Conservation (phyloP, 495 filamentous ascomycete species). For the Extremus antarcticus region DNA sequence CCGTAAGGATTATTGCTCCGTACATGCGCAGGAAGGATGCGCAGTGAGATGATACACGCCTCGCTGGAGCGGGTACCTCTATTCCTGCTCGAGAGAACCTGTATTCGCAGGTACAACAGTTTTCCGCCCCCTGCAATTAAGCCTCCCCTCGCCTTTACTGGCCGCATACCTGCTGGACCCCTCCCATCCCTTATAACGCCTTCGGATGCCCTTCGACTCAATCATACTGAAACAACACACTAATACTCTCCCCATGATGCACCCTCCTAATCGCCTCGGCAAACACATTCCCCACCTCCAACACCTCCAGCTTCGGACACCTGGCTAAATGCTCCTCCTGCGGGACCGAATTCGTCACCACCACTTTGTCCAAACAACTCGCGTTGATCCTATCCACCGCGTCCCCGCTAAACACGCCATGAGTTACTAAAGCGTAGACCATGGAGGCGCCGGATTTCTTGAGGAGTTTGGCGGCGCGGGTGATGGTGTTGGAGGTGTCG, state of each 20-base stretch:
- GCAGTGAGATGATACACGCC: no score
- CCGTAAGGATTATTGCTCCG: no score
- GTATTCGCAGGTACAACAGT: no score
- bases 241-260: conserved; percentile 96
- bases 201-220: no score
- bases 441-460: conserved; percentile 84
- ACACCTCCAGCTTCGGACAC: conserved; percentile 79
- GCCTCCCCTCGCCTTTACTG: no score
- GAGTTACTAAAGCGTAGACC: conserved; percentile 85
- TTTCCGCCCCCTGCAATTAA: no score
- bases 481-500: conserved; percentile 94
- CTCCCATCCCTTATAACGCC: no score
- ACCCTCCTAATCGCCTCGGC: conserved; percentile 95
- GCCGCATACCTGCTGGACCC: no score
- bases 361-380: conserved; percentile 75
- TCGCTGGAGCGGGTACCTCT: no score
- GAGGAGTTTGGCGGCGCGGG: conserved; percentile 87
- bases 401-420: conserved; percentile 88
- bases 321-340: conserved; percentile 65
- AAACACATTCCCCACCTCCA: conserved; percentile 88
- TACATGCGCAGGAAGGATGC: no score
- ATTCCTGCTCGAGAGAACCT: no score
- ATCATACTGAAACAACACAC: conserved; percentile 89
- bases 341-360: conserved; percentile 90
- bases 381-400: conserved; percentile 90